Evolutionary conservation across 2,329 filamentous ascomycete genomes (phyloP).

Genomic region (Spiromastix sp.): DNA sequence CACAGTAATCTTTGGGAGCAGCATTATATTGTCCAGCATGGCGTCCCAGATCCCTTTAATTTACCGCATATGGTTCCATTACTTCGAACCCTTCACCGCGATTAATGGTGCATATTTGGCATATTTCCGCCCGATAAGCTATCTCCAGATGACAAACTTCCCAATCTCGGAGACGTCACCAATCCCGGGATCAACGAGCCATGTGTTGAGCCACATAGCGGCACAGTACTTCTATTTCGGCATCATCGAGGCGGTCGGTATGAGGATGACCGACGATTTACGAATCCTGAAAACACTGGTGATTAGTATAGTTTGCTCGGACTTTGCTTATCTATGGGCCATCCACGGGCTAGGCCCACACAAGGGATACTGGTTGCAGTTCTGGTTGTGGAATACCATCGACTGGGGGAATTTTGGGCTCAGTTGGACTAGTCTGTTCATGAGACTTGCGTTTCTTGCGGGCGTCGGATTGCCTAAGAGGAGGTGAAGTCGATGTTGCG

Average conservation of each 20-base stretch:
- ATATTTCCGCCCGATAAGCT: neutral
- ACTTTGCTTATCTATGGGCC: neutral
- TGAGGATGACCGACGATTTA: neutral
- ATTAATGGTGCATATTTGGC: neutral
- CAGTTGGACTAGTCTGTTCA: neutral
- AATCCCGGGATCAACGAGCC: neutral
- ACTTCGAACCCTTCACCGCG: neutral
- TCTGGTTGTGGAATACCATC: neutral
- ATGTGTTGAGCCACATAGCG: neutral
- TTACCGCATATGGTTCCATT: slow-evolving; percentile 1
- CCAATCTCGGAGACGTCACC: neutral
- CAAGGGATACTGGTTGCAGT: neutral
- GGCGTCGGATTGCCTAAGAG: neutral
- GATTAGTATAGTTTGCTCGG: neutral
- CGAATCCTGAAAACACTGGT: neutral
- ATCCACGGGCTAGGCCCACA: neutral
- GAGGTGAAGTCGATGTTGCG: too few relatives aligned
- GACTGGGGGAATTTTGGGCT: neutral
- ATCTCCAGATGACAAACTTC: neutral
- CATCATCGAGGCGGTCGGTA: neutral
- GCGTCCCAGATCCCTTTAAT: too few relatives aligned
- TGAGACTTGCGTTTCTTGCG: neutral
- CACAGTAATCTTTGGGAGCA: too few relatives aligned
- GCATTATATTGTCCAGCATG: too few relatives aligned
- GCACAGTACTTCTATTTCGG: neutral